phyloP scores from a whole-genome alignment of 164 flowering plant species.

The Chloranthus sessilifolius region DNA sequence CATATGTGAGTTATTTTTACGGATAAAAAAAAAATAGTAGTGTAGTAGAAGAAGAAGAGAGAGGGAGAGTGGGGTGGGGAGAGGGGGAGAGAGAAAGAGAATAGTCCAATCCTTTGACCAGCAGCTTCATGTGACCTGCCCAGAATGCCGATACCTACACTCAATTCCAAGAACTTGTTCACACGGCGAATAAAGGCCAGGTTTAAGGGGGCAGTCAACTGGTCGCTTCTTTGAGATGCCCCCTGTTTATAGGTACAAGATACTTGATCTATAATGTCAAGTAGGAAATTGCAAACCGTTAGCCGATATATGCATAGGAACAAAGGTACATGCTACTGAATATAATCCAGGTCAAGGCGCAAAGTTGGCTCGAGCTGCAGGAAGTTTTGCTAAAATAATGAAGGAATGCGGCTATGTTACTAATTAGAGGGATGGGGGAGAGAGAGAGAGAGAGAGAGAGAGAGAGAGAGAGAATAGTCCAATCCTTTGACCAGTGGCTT shows the following conservation, averaged over 20 bases:
- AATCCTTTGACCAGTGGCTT: not conserved
- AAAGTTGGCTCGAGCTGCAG: not conserved
- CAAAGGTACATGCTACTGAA: slow-evolving; percentile 1
- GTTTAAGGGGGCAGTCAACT: not conserved
- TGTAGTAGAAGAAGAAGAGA: no score
- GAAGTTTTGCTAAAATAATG: slow-evolving; percentile 1
- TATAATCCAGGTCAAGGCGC: not conserved
- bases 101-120: slow-evolving; percentile 9
- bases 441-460: no score
- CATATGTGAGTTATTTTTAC: no score
- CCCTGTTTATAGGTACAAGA: not conserved
- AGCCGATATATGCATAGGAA: slow-evolving; percentile 2
- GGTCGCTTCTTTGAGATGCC: not conserved
- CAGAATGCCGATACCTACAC: not conserved
- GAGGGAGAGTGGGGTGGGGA: slow-evolving; percentile 12
- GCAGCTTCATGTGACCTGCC: slow-evolving; percentile 7
- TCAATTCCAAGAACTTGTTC: slow-evolving; percentile 1
- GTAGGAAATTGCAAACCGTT: not conserved
- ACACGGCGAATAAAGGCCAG: not conserved
- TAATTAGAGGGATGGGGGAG: no score
- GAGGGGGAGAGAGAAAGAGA: slow-evolving; percentile 13
- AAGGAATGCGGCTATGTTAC: no score
- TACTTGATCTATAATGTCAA: not conserved
- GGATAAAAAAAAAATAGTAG: no score
- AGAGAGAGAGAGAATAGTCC: no score